Percentiles rank a stretch among this genome's conserved stretches.
Conservation (phyloP, 352 stramenopile genomes). For the Phytophthora aleatoria region DNA sequence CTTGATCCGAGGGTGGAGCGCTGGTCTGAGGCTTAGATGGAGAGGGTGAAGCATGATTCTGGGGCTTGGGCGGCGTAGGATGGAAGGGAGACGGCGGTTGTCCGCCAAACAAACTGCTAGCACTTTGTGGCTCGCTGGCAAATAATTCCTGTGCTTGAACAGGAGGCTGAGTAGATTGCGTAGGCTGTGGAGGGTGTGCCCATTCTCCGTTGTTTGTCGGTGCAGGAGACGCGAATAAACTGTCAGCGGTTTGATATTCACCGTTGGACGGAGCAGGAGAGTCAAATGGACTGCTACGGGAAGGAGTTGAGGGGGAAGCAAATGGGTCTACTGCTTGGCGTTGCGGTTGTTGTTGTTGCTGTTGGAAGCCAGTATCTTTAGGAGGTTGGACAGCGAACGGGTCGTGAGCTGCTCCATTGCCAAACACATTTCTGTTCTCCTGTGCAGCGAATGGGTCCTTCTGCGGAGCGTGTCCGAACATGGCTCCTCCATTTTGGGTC, state of each 20-base stretch:
- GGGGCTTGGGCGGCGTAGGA: constrained; percentile 1
- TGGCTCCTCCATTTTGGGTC: not conserved
- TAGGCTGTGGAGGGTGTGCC: constrained; percentile 1
- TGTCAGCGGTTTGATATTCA: constrained; percentile 30
- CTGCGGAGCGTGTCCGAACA: not conserved
- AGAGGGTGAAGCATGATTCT: constrained; percentile 1
- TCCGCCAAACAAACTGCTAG: constrained; percentile 45
- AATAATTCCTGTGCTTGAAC: constrained; percentile 43
- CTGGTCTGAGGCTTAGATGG: constrained; percentile 12
- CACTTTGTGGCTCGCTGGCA: constrained; percentile 33
- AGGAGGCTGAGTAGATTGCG: constrained; percentile 7
- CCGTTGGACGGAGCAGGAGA: constrained; percentile 17
- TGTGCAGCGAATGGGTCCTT: constrained; percentile 16
- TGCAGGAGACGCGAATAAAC: constrained; percentile 33
- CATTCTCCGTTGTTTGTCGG: constrained; percentile 23
- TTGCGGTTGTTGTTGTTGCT: constrained; percentile 10
- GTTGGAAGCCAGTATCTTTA: constrained; percentile 10
- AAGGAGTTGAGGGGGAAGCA: constrained; percentile 14
- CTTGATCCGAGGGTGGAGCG: constrained; percentile 10
- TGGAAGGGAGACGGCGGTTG: constrained; percentile 14
- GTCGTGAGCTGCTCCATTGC: constrained; percentile 13
- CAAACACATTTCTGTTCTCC: constrained; percentile 25
- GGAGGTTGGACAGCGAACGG: constrained; percentile 18
- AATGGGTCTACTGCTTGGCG: constrained; percentile 19
- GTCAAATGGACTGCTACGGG: constrained; percentile 26